phyloP scores from a whole-genome alignment of 768 basidiomycete species.

The Kwoniella dejecticola region DNA sequence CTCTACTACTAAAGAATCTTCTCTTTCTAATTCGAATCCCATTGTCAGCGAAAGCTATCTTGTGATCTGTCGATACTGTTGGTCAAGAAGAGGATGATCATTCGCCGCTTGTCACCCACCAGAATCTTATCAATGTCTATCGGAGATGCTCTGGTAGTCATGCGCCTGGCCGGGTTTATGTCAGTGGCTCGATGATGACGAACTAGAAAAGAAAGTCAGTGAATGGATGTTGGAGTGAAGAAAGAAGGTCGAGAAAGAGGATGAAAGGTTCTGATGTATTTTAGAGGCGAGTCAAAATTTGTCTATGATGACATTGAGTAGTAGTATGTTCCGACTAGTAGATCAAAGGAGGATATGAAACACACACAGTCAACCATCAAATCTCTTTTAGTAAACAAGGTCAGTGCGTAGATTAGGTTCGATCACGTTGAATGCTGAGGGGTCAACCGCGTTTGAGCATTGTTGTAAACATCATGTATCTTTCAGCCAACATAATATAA shows the following conservation, averaged over 20 bases:
- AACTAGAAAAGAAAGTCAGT: background rate
- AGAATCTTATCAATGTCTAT: too few relatives aligned
- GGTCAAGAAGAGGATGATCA: background rate
- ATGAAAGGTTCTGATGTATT: conserved; percentile 1
- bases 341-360: background rate
- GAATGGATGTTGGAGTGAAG: background rate
- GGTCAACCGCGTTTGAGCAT: background rate
- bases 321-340: background rate
- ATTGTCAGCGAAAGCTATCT: background rate
- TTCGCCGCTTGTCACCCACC: background rate
- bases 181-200: too few relatives aligned
- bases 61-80: background rate
- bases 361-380: background rate
- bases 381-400: background rate
- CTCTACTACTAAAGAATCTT: background rate
- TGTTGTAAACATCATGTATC: background rate
- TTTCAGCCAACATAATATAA: background rate
- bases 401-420: background rate
- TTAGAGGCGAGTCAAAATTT: too few relatives aligned
- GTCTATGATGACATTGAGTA: background rate
- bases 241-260: background rate
- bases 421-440: background rate
- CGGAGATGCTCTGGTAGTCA: too few relatives aligned
- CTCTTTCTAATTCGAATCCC: conserved; percentile 6
- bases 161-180: too few relatives aligned